These are phyloP conservation scores for Ceratocystis colombiana DNA, from an alignment of 2,329 filamentous ascomycete genomes.

Conservation along the genomic window DNA sequence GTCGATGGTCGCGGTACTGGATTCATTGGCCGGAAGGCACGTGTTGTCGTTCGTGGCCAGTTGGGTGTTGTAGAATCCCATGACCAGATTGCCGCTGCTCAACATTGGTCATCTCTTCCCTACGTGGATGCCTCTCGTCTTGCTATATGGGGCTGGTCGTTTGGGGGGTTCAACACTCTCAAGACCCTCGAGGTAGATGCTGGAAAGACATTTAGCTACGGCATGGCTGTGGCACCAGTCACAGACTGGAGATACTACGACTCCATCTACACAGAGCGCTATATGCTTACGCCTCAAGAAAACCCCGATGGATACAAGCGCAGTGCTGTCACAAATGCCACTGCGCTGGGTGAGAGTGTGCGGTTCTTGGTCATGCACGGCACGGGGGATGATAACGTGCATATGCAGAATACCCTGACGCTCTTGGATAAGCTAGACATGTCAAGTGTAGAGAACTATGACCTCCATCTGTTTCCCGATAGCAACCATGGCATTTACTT, in stretches of 20 bases:
- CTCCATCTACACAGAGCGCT: constrained; percentile 86
- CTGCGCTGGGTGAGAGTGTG: constrained; percentile 62
- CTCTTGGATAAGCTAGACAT: constrained; percentile 80
- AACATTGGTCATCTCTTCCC: constrained; percentile 66
- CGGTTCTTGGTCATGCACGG: constrained; percentile 95
- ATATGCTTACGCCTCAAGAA: constrained; percentile 88
- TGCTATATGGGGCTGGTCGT: constrained; percentile 98
- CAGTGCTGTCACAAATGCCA: constrained; percentile 62
- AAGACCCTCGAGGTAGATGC: constrained; percentile 90
- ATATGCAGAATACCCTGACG: constrained; percentile 86
- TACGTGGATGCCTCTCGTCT: constrained; percentile 77
- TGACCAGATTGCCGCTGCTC: constrained; percentile 85
- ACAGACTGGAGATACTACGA: constrained; percentile 97
- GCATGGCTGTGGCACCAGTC: constrained; percentile 97
- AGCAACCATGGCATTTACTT: constrained; percentile 93
- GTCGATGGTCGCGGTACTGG: constrained; percentile 91
- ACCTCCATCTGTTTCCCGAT: constrained; percentile 93
- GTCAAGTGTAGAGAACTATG: constrained; percentile 77
- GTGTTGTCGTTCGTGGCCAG: constrained; percentile 71
- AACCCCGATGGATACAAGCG: constrained; percentile 69
- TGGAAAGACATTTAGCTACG: constrained; percentile 84
- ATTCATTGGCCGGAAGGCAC: constrained; percentile 72
- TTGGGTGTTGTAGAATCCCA: constrained; percentile 75
- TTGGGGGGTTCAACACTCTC: constrained; percentile 87
- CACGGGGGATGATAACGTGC: constrained; percentile 93